These are phyloP conservation scores for Malassezia brasiliensis DNA, from an alignment of 1,284 basidiomycete genomes.

Conservation along the genomic window DNA sequence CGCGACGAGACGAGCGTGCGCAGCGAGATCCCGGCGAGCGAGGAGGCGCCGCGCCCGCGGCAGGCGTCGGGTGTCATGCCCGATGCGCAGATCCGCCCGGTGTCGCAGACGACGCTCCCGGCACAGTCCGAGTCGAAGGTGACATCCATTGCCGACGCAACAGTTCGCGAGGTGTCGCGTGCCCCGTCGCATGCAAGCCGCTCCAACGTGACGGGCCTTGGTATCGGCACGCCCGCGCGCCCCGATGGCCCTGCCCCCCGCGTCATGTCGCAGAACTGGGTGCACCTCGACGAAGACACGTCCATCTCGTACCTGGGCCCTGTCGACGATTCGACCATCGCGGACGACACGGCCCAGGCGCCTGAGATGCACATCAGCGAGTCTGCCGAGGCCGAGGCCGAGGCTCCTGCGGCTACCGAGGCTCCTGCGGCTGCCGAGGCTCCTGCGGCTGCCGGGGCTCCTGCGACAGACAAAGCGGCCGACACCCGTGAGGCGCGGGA, in stretches of 20 bases:
- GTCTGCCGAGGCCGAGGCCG: background rate
- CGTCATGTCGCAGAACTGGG: constrained; percentile 1
- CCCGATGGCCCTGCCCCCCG: background rate
- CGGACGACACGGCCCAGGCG: background rate
- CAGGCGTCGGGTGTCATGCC: background rate
- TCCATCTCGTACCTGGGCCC: constrained; percentile 4
- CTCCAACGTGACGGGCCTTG: background rate
- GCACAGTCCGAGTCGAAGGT: background rate
- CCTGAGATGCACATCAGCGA: too few relatives aligned
- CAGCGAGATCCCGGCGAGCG: background rate
- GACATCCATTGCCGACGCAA: background rate
- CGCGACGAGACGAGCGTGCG: background rate
- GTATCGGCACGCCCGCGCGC: background rate
- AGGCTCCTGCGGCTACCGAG: background rate
- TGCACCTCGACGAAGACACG: constrained; percentile 1
- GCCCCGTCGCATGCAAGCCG: background rate
- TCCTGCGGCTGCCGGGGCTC: too few relatives aligned
- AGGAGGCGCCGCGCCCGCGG: background rate
- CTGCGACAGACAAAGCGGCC: background rate
- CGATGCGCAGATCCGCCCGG: background rate
- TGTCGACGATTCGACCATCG: background rate
- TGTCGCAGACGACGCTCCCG: background rate
- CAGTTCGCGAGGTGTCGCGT: background rate
- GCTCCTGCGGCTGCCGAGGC: too few relatives aligned
- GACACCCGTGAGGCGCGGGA: background rate